Percentiles rank a stretch among this genome's conserved stretches.
phyloP scores from a whole-genome alignment of 129 eudicot genomes.

The Logfia minima region DNA sequence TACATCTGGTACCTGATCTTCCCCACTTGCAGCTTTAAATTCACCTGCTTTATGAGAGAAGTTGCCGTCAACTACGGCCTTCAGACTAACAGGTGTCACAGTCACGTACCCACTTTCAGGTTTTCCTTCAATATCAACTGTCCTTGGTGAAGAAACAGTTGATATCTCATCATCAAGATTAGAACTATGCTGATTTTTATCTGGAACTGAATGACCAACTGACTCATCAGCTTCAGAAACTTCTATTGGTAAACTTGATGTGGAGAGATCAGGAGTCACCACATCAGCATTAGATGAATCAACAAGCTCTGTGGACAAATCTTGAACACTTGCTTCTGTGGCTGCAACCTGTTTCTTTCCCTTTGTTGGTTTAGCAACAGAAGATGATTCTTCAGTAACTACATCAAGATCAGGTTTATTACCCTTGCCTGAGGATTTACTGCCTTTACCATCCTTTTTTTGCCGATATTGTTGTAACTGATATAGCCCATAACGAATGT shows the following conservation, averaged over 20 bases:
- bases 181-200: constrained; percentile 21
- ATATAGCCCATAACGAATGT: constrained; percentile 19
- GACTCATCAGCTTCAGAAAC: constrained; percentile 37
- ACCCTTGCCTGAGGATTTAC: constrained; percentile 62
- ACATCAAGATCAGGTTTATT: constrained; percentile 54
- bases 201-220: constrained; percentile 24
- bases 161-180: constrained; percentile 25
- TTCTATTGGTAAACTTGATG: constrained; percentile 33
- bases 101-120: constrained; percentile 28
- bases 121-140: constrained; percentile 29
- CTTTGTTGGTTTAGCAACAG: constrained; percentile 28
- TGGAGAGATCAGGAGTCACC: constrained; percentile 11
- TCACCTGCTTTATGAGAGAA: constrained; percentile 37
- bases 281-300: constrained; percentile 25
- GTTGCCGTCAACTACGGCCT: constrained; percentile 26
- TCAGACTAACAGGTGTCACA: constrained; percentile 36
- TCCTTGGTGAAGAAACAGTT: constrained; percentile 25
- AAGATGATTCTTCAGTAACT: constrained; percentile 40
- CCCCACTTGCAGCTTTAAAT: constrained; percentile 40
- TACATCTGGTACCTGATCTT: constrained; percentile 96
- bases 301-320: constrained; percentile 21
- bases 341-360: constrained; percentile 37
- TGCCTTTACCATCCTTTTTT: constrained; percentile 88
- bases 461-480: constrained; percentile 96
- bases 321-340: background rate